Evolutionary conservation across 768 basidiomycete genomes (phyloP).

Genomic region (Harrya chromipes): DNA sequence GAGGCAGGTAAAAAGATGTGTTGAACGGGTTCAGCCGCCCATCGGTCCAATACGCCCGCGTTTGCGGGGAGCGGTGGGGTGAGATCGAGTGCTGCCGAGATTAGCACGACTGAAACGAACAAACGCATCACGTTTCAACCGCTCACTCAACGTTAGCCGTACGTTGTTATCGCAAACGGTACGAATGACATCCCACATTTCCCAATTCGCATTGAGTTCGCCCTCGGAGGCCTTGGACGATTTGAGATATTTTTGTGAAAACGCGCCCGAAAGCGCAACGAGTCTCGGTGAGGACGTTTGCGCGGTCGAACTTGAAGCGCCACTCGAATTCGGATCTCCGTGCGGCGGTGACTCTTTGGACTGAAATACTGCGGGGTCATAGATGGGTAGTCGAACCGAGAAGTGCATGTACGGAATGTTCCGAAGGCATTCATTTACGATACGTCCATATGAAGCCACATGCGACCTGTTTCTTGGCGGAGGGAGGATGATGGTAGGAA

Average conservation of each 20-base stretch:
- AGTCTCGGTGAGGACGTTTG: conserved; percentile 20
- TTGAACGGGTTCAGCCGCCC: conserved; percentile 92
- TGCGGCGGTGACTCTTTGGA: conserved; percentile 28
- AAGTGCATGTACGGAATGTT: conserved; percentile 71
- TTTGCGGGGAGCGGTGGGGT: conserved; percentile 83
- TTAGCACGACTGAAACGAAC: conserved; percentile 9
- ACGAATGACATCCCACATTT: conserved; percentile 97
- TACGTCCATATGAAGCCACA: conserved; percentile 91
- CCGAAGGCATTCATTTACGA: conserved; percentile 74
- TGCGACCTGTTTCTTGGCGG: conserved; percentile 80
- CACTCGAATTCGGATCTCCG: conserved; percentile 31
- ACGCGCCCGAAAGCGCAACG: conserved; percentile 11
- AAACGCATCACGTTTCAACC: conserved; percentile 21
- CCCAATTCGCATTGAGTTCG: conserved; percentile 82
- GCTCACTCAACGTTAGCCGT: conserved; percentile 77
- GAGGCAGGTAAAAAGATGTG: conserved; percentile 86
- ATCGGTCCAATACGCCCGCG: conserved; percentile 72
- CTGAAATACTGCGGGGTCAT: conserved; percentile 65
- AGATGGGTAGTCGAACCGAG: conserved; percentile 81
- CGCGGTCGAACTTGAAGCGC: conserved; percentile 10
- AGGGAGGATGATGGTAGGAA: conserved; percentile 83
- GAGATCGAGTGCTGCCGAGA: conserved; percentile 77
- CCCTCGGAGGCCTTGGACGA: conserved; percentile 44
- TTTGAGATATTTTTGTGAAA: conserved; percentile 25
- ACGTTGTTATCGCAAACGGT: conserved; percentile 83